Evolutionary conservation across 2,329 filamentous ascomycete genomes (phyloP), one percentile per base, ranked within the genome.

Genomic region (Teratosphaeria epicoccoides): DNA sequence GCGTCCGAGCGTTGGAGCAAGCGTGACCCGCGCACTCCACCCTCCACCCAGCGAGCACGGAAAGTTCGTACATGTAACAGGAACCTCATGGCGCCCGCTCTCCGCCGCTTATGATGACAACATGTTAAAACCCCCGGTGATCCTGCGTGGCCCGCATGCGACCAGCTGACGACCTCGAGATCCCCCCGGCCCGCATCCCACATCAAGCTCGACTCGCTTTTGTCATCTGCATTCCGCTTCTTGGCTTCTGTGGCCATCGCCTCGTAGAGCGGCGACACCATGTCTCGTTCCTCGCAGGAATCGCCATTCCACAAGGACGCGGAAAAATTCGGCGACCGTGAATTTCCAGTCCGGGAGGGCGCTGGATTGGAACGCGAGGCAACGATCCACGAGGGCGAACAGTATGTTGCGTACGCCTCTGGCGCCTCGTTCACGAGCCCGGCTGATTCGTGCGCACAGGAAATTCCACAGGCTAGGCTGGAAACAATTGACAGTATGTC

Each of bases 381-480:
- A 24, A 48, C 46, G 5, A 24, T 52, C 24, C 46, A 52, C 22
- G 20, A 48, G 25, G 50, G 50, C 20, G 46, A 52, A 46, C 33
- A 40, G 33, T 20, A 40, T 40, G 33, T 17, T 20, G 10, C 14
- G 14, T 40, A 17, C n/a, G 3, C n/a, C 28, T 29, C 5, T 40
- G n/a, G 14, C n/a, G 20, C n/a, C 11, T n/a, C n/a, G n/a, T n/a
- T n/a, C 33, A 17, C 20, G 33, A 17, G 7, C n/a, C 1, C 20
- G 7, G 33, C 33, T 40, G 14, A 40, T 17, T 17, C 4, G 33
- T 17, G 33, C n/a, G 33, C 33, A 20, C 33, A 22, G 14, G 24
- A 52, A 52, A 33, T 52, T 52, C 46, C 22, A 29, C 17, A 52
- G 49, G 50, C 40, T 52, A 23, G 45, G 43, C 7, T 52, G 50